These are phyloP conservation scores for Phaeomoniella chlamydospora DNA, from an alignment of 2,329 filamentous ascomycete genomes.

Conservation along the genomic window DNA sequence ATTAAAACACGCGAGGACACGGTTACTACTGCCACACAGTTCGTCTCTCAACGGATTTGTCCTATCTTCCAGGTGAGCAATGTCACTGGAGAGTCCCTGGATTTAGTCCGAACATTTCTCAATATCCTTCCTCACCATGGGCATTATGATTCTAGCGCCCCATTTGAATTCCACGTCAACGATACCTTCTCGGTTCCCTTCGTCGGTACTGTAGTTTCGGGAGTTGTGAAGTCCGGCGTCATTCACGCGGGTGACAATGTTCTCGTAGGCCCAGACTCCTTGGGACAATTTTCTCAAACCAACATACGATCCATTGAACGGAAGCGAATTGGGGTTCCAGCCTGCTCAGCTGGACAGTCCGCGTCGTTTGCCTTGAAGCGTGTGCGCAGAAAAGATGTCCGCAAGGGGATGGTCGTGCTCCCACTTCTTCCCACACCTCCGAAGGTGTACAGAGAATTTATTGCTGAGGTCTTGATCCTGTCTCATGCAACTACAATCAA, in stretches of 20 bases:
- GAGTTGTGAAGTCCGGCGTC: constrained; percentile 76
- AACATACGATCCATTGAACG: constrained; percentile 85
- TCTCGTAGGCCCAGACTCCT: constrained; percentile 74
- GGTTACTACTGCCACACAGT: constrained; percentile 88
- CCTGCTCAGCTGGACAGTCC: constrained; percentile 79
- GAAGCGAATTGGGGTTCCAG: constrained; percentile 79
- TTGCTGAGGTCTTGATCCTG: constrained; percentile 82
- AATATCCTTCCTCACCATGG: constrained; percentile 93
- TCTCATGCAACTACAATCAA: constrained; percentile 96
- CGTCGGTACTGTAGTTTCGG: constrained; percentile 89
- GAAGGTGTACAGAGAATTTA: constrained; percentile 61
- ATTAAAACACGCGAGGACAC: constrained; percentile 85
- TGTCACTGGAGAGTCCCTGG: constrained; percentile 81
- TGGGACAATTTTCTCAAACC: constrained; percentile 80
- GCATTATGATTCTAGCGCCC: constrained; percentile 73
- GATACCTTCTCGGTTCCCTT: constrained; percentile 97
- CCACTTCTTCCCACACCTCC: constrained; percentile 64
- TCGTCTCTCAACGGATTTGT: constrained; percentile 88
- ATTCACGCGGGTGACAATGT: constrained; percentile 84
- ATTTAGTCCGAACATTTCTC: constrained; percentile 80
- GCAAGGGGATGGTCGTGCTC: constrained; percentile 95
- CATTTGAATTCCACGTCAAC: constrained; percentile 91
- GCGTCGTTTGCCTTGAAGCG: constrained; percentile 84
- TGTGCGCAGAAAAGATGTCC: constrained; percentile 76
- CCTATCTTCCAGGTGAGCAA: constrained; percentile 98